These are phyloP conservation scores for Cladophialophora yegresii DNA, from an alignment of 2,329 filamentous ascomycete species.

Conservation along the genomic window DNA sequence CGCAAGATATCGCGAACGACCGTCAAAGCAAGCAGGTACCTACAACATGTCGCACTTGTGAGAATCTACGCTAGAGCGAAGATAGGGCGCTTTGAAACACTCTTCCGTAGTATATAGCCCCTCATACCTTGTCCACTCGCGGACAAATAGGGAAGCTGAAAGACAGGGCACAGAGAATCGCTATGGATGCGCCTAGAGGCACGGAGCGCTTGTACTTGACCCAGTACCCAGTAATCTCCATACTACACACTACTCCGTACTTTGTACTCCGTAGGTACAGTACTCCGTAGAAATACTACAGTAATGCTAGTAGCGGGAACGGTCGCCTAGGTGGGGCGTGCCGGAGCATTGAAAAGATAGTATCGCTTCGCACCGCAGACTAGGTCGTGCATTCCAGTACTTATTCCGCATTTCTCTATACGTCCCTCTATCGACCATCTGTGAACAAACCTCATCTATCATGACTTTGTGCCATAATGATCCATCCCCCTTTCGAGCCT, in stretches of 20 bases:
- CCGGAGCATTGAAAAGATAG: not conserved
- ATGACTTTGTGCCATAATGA: not conserved
- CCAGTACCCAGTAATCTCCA: too few species aligned
- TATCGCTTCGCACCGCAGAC: not conserved
- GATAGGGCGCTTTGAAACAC: too few species aligned
- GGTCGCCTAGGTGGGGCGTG: too few species aligned
- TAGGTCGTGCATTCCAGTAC: not conserved
- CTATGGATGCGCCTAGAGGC: too few species aligned
- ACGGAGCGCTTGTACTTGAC: too few species aligned
- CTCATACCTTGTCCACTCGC: too few species aligned
- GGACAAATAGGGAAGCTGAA: too few species aligned
- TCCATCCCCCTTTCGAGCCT: not conserved
- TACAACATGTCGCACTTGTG: too few species aligned
- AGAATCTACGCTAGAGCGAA: too few species aligned
- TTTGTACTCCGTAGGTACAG: not conserved
- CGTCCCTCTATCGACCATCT: not conserved
- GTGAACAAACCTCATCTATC: not conserved
- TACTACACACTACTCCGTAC: not conserved
- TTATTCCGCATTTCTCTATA: not conserved
- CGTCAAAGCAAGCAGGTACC: not conserved
- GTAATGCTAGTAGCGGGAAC: not conserved
- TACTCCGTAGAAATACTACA: not conserved
- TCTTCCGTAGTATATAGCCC: too few species aligned
- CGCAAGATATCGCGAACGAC: not conserved
- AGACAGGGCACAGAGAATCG: too few species aligned